Evolutionary conservation across 177 flowering plant genomes (phyloP).

Genomic region (Vitis hybrid): DNA sequence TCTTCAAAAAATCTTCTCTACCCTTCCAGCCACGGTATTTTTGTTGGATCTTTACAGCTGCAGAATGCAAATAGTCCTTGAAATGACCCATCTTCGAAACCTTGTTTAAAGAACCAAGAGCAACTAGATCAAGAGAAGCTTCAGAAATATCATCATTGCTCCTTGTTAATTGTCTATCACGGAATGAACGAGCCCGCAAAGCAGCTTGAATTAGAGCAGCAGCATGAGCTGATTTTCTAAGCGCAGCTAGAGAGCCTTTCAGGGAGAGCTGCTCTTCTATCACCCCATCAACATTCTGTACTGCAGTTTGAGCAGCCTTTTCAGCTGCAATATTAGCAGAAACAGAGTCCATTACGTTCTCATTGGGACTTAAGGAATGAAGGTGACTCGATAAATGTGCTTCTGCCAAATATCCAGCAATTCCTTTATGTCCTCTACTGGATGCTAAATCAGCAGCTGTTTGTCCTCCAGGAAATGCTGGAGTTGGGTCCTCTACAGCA

Average conservation of each 20-base stretch:
- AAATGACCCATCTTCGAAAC: conserved; percentile 40
- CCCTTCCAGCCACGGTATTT: conserved; percentile 90
- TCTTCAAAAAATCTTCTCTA: conserved; percentile 68
- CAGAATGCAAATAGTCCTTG: conserved; percentile 56
- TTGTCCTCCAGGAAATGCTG: conserved; percentile 61
- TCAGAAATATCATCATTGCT: conserved; percentile 32
- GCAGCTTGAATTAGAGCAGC: conserved; percentile 64
- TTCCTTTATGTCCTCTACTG: conserved; percentile 73
- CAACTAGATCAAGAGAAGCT: conserved; percentile 38
- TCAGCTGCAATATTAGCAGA: conserved; percentile 42
- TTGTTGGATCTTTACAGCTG: conserved; percentile 74
- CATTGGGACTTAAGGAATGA: conserved; percentile 30
- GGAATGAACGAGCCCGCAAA: conserved; percentile 55
- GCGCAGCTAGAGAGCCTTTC: conserved; percentile 64
- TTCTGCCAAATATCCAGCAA: conserved; percentile 83
- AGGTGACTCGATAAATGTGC: conserved; percentile 50
- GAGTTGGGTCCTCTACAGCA: conserved; percentile 66
- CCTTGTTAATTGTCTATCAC: conserved; percentile 33
- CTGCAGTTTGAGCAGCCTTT: conserved; percentile 33
- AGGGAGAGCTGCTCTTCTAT: conserved; percentile 36
- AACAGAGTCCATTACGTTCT: conserved; percentile 27
- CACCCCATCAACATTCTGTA: conserved; percentile 25
- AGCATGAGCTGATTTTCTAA: conserved; percentile 66
- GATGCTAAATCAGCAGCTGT: conserved; percentile 87
- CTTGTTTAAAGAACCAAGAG: conserved; percentile 43